Evolutionary conservation across 192 early-diverging fungal genomes (phyloP).

Genomic region (Coemansia sp.): DNA sequence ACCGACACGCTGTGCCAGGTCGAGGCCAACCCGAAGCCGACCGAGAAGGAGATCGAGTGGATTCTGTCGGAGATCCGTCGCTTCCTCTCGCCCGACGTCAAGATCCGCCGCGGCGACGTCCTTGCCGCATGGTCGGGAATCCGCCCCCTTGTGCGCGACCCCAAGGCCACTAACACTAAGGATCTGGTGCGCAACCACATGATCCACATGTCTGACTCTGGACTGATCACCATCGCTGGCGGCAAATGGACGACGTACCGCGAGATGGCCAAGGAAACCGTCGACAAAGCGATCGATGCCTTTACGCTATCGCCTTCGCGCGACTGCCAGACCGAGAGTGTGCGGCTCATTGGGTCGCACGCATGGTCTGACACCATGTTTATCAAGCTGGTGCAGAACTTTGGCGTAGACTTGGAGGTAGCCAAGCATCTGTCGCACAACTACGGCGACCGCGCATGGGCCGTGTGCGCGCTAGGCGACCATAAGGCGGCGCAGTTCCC

Average conservation of each 20-base stretch:
- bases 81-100: slow-evolving; percentile 89
- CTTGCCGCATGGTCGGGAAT: slow-evolving; percentile 98
- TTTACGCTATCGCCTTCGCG: slow-evolving; percentile 68
- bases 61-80: slow-evolving; percentile 88
- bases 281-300: slow-evolving; percentile 80
- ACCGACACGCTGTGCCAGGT: slow-evolving; percentile 90
- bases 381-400: slow-evolving; percentile 93
- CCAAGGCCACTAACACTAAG: slow-evolving; percentile 86
- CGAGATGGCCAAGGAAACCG: slow-evolving; percentile 93
- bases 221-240: slow-evolving; percentile 92
- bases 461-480: slow-evolving; percentile 81
- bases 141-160: slow-evolving; percentile 94
- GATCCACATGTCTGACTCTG: slow-evolving; percentile 80
- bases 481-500: slow-evolving; percentile 73
- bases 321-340: slow-evolving; percentile 73
- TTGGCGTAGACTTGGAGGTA: slow-evolving; percentile 89
- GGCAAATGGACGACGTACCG: slow-evolving; percentile 99
- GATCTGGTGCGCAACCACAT: slow-evolving; percentile 96
- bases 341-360: slow-evolving; percentile 80
- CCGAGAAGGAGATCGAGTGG: slow-evolving; percentile 94
- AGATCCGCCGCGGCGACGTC: slow-evolving; percentile 95
- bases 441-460: slow-evolving; percentile 95
- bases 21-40: slow-evolving; percentile 79
- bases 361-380: slow-evolving; percentile 92
- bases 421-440: slow-evolving; percentile 86